phyloP scores from a whole-genome alignment of 805 yeast species.

The Starmera quercuum region DNA sequence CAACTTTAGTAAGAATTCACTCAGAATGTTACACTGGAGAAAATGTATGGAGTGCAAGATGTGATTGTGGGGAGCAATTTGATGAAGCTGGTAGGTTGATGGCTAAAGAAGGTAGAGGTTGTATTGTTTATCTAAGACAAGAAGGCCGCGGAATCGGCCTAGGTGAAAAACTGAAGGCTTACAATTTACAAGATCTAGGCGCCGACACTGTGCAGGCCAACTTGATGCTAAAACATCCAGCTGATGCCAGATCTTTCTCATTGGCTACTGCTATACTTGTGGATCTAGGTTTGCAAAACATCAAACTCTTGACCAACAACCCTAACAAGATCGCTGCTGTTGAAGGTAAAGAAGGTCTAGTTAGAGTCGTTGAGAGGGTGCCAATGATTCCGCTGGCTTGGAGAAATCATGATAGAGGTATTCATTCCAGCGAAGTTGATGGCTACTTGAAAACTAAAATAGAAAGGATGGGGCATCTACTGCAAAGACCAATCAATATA shows the following conservation, averaged over 20 bases:
- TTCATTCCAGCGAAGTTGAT: constrained; percentile 79
- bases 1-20: constrained; percentile 80
- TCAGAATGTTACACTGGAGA: constrained; percentile 99
- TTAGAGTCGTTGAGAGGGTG: constrained; percentile 78
- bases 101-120: constrained; percentile 85
- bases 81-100: constrained; percentile 95
- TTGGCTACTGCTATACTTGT: constrained; percentile 87
- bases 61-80: constrained; percentile 99
- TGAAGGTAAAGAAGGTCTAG: constrained; percentile 71
- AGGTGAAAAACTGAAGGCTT: constrained; percentile 96
- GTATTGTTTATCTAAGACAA: constrained; percentile 91
- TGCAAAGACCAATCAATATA: constrained; percentile 35
- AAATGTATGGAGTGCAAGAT: constrained; percentile 98
- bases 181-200: constrained; percentile 93
- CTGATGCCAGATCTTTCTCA: constrained; percentile 92
- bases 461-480: constrained; percentile 94
- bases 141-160: constrained; percentile 98
- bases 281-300: constrained; percentile 69
- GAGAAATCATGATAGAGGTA: constrained; percentile 55
- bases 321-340: constrained; percentile 96
- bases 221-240: constrained; percentile 87
- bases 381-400: constrained; percentile 98
- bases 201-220: constrained; percentile 99
- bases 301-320: constrained; percentile 82
- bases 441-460: constrained; percentile 91